phyloP scores from a whole-genome alignment of 306 rosid genomes.

The Prosopis cineraria region DNA sequence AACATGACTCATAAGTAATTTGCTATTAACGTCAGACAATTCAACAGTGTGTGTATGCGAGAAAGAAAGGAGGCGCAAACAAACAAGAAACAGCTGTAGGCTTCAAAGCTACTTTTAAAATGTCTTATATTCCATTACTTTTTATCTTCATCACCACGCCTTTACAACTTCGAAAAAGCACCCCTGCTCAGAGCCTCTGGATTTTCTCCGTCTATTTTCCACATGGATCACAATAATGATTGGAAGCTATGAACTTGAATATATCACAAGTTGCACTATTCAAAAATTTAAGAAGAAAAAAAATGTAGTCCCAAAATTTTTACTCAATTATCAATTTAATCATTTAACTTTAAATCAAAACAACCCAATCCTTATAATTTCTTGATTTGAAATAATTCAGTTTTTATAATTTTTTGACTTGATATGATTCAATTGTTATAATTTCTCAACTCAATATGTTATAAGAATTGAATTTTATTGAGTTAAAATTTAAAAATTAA shows the following conservation, averaged over 20 bases:
- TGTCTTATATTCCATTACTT: constrained; percentile 42
- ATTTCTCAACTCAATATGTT: no score
- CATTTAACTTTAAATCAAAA: no score
- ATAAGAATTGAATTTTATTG: no score
- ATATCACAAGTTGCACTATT: not conserved
- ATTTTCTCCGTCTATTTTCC: not conserved
- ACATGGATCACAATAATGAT: not conserved
- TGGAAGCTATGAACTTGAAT: not conserved
- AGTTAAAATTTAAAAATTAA: no score
- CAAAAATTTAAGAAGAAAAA: no score
- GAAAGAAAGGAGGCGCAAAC: constrained; percentile 16
- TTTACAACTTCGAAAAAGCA: constrained; percentile 29
- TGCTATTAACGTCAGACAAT: not conserved
- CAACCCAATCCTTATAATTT: no score
- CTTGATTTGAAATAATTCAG: no score
- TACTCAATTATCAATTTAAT: no score
- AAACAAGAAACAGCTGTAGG: constrained; percentile 24
- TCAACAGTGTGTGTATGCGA: constrained; percentile 8
- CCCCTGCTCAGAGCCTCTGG: not conserved
- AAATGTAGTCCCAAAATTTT: no score
- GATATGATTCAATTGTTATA: no score
- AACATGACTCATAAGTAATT: not conserved
- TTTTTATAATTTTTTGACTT: no score
- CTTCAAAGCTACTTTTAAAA: constrained; percentile 39
- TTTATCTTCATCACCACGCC: constrained; percentile 32